A percentile compares a stretch with the other conserved stretches of the same genome.
phyloP scores from a whole-genome alignment of 306 rosid genomes.

The Citrullus mucosospermus region DNA sequence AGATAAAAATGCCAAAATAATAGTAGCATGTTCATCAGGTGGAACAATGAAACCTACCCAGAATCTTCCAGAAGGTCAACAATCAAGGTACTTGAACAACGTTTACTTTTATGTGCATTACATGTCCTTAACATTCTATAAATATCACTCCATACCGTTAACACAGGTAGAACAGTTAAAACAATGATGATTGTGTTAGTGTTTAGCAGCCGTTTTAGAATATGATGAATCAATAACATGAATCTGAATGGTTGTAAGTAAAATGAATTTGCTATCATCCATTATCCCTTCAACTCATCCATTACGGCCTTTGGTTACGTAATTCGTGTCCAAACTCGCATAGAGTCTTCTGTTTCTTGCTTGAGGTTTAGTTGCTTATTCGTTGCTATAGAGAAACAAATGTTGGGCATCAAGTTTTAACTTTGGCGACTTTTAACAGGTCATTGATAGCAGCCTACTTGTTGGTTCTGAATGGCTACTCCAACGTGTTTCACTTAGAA shows the following conservation, averaged over 20 bases:
- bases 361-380: not conserved
- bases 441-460: conserved; percentile 95
- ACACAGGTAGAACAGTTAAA: not conserved
- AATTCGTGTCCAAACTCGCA: not conserved
- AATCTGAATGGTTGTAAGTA: not conserved
- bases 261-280: not conserved
- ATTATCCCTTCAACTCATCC: not conserved
- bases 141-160: not conserved
- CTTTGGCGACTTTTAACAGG: conserved; percentile 27
- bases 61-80: conserved; percentile 92
- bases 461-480: conserved; percentile 75
- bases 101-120: not conserved
- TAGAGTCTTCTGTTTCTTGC: not conserved
- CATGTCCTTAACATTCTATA: not conserved
- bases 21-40: conserved; percentile 84
- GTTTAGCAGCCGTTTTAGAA: not conserved
- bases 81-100: conserved; percentile 47
- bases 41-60: conserved; percentile 92
- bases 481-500: conserved; percentile 83
- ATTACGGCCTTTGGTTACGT: not conserved
- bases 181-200: not conserved
- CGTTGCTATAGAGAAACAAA: not conserved
- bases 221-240: not conserved
- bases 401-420: not conserved
- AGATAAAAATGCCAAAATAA: conserved; percentile 61